Base-by-base conservation (phyloP, 192 early-diverging fungal species). In the Funneliformis geosporum region DNA sequence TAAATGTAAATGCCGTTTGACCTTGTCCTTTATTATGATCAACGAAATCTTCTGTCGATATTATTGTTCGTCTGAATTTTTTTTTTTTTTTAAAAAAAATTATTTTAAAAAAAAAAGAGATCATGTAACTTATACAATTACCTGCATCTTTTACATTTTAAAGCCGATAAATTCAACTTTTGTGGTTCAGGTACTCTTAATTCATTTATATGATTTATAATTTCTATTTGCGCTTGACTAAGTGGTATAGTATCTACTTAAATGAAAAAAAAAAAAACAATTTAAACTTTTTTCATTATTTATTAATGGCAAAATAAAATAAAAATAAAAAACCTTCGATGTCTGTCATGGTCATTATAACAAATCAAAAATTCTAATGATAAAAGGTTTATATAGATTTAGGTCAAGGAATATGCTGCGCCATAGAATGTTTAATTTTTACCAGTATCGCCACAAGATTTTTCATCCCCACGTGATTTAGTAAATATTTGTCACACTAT, bases 21-120 rank as follows among this genome's bases (percentile, higher is more conserved):
- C 94, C 94, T 44, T 87, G 85, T 25, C 94, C 94, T 21, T 89
- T 84, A 55, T 85, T 81, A 84, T 95, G 94, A 4, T 89, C 82
- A 50, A 95, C 83, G 16, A 95, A 85, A 80, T 93, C 89, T 5
- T 93, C 88, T 11, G 84, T 83, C 0, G 88, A 82, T 7, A 90
- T 88, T 40, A 95, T 80, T 8, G 86, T 83, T 39, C 90, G 87
- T 60, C 91, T 87, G 33, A 66, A 33, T 33, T 33, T 33, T 2
- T 33, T 66, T 66, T 16, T 33, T 38, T 33, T 28, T n/a, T 62
- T 62, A 62, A 25, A 25, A 62, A 62, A 25, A 23, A 33, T 33
- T 33, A 33, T 33, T 33, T 33, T 33, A 23, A 42, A 60, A 4
- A 43, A n/a, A 18, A 61, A 42, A 39, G 8, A 25, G 6, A 61